phyloP scores from a whole-genome alignment of 2,329 filamentous ascomycete species.

The Botrytis porri region DNA sequence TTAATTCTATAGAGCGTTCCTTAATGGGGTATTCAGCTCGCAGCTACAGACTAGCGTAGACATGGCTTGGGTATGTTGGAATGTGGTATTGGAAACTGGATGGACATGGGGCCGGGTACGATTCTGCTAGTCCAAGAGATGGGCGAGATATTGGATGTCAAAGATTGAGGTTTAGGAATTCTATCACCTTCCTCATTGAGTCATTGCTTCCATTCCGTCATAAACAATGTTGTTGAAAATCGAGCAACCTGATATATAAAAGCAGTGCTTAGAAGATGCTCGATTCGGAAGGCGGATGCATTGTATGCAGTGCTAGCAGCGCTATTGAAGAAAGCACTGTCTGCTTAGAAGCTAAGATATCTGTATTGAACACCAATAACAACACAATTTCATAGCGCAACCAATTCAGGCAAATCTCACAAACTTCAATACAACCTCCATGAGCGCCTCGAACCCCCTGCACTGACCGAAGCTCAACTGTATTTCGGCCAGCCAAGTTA shows the following conservation, averaged over 20 bases:
- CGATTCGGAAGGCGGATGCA: not conserved
- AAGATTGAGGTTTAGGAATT: not conserved
- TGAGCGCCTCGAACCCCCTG: not conserved
- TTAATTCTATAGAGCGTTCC: not conserved
- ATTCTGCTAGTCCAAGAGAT: not conserved
- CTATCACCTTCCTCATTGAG: not conserved
- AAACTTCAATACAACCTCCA: not conserved
- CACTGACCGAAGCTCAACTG: not conserved
- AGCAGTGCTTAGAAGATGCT: not conserved
- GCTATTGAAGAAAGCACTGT: not conserved
- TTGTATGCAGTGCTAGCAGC: not conserved
- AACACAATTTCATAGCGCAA: not conserved
- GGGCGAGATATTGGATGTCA: not conserved
- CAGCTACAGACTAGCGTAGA: not conserved
- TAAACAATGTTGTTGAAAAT: not conserved
- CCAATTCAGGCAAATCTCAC: slow-evolving; percentile 11
- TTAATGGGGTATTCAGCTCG: not conserved
- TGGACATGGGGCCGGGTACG: not conserved
- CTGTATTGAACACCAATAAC: not conserved
- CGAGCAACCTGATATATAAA: not conserved
- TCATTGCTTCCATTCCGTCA: not conserved
- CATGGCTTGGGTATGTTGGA: no score
- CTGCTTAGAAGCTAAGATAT: not conserved
- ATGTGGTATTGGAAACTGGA: not conserved
- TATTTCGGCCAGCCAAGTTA: not conserved